Conservation (phyloP, 2,329 filamentous ascomycete genomes). For the Fusarium sororula region DNA sequence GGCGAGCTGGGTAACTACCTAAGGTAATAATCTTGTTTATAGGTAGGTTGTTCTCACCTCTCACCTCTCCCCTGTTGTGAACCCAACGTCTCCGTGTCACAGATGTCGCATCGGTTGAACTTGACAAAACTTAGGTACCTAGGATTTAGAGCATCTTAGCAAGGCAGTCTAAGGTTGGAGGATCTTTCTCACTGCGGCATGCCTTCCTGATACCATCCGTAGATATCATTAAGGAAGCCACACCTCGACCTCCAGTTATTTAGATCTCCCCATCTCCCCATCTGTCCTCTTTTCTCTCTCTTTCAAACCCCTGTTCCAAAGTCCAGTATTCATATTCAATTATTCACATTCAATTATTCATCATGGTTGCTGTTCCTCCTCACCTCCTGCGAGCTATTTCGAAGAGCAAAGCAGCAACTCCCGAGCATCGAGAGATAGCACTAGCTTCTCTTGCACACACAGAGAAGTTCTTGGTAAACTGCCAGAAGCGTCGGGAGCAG, state of each 20-base stretch:
- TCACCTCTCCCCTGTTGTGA: too few species aligned
- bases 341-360: neutral
- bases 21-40: neutral
- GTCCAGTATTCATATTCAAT: neutral
- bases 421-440: conserved; percentile 50
- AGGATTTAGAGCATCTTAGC: neutral
- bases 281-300: neutral
- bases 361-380: conserved; percentile 49
- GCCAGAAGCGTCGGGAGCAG: conserved; percentile 43
- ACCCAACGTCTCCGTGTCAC: neutral
- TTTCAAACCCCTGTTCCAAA: neutral
- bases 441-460: conserved; percentile 47
- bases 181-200: neutral
- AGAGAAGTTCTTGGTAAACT: conserved; percentile 41
- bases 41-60: neutral
- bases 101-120: neutral
- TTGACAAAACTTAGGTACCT: neutral
- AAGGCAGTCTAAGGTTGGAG: neutral
- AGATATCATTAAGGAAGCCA: neutral
- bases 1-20: neutral
- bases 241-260: neutral
- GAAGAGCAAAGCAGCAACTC: conserved; percentile 48
- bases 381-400: conserved; percentile 57
- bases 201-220: neutral
- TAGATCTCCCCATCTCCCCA: too few species aligned